Conservation (phyloP, 2,329 filamentous ascomycete genomes). For the Hypoxylon sp. region DNA sequence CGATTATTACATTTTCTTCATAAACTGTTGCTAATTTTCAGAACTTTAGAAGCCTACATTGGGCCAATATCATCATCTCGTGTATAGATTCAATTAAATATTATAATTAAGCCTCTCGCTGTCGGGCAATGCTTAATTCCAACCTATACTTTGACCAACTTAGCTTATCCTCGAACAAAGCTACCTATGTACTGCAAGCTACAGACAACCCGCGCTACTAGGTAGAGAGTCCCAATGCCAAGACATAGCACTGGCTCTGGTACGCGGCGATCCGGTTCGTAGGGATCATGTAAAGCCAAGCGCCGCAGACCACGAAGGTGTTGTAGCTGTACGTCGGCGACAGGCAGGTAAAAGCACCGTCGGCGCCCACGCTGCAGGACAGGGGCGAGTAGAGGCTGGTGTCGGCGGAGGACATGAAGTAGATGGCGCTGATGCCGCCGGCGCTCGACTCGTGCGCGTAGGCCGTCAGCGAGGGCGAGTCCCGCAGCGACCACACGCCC, state of each 20-base stretch:
- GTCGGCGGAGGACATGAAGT: background rate
- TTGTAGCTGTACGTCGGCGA: background rate
- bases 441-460: background rate
- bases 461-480: background rate
- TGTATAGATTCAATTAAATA: too few species aligned
- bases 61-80: too few species aligned
- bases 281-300: slow-evolving; percentile 1
- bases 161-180: background rate
- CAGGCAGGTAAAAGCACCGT: background rate
- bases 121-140: too few species aligned
- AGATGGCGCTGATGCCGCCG: background rate
- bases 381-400: background rate
- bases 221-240: too few species aligned
- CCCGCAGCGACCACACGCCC: slow-evolving; percentile 1
- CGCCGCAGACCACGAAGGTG: background rate
- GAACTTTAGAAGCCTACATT: too few species aligned
- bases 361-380: background rate
- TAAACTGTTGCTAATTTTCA: too few species aligned
- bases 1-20: too few species aligned
- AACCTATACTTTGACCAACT: too few species aligned
- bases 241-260: too few species aligned
- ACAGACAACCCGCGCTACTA: background rate
- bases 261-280: background rate
- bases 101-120: too few species aligned
- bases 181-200: background rate